Evolutionary conservation across 495 filamentous ascomycete species (phyloP), one percentile per base, ranked within the genome.

Genomic region (Aspergillus affinis): DNA sequence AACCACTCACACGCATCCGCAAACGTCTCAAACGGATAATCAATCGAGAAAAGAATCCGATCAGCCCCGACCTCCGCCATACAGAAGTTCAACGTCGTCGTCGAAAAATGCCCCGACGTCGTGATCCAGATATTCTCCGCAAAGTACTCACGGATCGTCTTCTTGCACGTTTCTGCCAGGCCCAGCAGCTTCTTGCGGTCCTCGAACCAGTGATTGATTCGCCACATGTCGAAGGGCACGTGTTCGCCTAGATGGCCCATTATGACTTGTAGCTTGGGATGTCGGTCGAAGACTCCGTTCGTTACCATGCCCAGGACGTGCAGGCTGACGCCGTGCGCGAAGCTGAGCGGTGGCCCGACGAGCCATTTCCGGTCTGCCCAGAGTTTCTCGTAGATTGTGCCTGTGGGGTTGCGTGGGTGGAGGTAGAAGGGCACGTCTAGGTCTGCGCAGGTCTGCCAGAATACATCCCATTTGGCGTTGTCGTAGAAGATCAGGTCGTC

Each of bases 221-320:
- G 78, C 69, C 82, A 83, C 59, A 89, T 72, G 68, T 87, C 84
- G 61, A 86, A 88, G 0, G 86, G 86, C 18, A 88, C 70, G 58
- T 82, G 78, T 70, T 90, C 86, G 8, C 87, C 87, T 64, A 87
- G 74, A 66, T 90, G 87, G 3, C 86, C 86, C n/a, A 89, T 69
- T 54, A 89, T 80, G 29, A 89, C 72, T 64, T 88, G 85, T 36
- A 88, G 68, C 23, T 75, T 75, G 0, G 86, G 81, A 54, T 75
- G 68, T 3, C 78, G 72, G 61, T 78, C 80, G 52, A 79, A 77
- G 12, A 83, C 79, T 6, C 82, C 82, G 61, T 78, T 79, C 0
- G 78, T 81, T 6, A 83, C 75, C 70, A 83, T 79, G 0, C 82
- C 79, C 19, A 84, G 72, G 3, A 75, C 66, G 55, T 84, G 81